Percentiles rank a stretch among this genome's conserved stretches.
phyloP scores from a whole-genome alignment of 495 filamentous ascomycete species.

The Beverwykella pulmonaria region DNA sequence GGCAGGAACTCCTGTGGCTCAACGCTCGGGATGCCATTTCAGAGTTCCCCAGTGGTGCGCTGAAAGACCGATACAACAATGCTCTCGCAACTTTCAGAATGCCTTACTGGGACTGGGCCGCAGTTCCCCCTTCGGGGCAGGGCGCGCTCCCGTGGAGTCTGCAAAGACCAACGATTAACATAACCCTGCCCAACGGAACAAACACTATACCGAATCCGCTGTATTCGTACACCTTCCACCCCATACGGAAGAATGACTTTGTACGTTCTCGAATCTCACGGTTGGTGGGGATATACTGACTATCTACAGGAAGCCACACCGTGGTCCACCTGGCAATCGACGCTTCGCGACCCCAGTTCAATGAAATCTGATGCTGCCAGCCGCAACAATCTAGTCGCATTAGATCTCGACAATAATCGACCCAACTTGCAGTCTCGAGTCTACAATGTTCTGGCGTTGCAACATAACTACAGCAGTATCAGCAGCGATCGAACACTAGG shows the following conservation, averaged over 20 bases:
- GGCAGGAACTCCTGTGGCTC: constrained; percentile 60
- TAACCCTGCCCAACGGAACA: constrained; percentile 57
- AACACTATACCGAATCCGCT: constrained; percentile 63
- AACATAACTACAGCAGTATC: constrained; percentile 59
- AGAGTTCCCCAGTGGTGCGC: constrained; percentile 53
- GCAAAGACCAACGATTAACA: constrained; percentile 50
- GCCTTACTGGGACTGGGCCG: constrained; percentile 73
- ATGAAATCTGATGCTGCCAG: constrained; percentile 21
- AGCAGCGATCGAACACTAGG: constrained; percentile 57
- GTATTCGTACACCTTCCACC: constrained; percentile 62
- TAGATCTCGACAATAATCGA: constrained; percentile 53
- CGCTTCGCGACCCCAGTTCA: constrained; percentile 29
- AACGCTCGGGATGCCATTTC: constrained; percentile 56
- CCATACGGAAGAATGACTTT: constrained; percentile 50
- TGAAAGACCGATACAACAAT: constrained; percentile 50
- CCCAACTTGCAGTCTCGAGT: constrained; percentile 54
- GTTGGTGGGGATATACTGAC: too few species aligned
- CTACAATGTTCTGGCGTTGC: constrained; percentile 63
- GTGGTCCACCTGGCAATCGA: constrained; percentile 19
- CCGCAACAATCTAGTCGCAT: constrained; percentile 31
- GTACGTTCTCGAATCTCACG: constrained; percentile 49
- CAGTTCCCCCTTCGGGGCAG: constrained; percentile 50
- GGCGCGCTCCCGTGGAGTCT: constrained; percentile 55
- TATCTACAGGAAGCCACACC: constrained; percentile 42
- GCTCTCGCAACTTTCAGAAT: constrained; percentile 62